Conservation (phyloP, 2,329 filamentous ascomycete species). For the Chaetothyriales sp. region DNA sequence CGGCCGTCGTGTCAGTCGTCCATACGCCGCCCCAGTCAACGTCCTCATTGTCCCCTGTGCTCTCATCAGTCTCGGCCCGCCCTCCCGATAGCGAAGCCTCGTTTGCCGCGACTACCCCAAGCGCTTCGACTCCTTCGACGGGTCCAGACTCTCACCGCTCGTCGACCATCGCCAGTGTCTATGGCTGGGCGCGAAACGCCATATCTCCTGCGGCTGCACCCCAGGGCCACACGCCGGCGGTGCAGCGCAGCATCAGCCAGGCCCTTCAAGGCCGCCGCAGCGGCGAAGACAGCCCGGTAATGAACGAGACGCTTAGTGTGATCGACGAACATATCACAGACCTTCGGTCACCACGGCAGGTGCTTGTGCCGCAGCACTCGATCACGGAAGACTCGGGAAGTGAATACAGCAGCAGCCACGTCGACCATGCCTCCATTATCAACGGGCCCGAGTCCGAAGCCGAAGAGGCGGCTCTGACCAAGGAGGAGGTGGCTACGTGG, state of each 20-base stretch:
- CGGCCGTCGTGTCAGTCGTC: neutral
- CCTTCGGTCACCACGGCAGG: conserved; percentile 49
- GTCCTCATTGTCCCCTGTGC: neutral
- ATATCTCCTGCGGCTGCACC: neutral
- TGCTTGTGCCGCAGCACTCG: conserved; percentile 20
- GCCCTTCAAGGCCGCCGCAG: conserved; percentile 34
- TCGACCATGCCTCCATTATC: conserved; percentile 68
- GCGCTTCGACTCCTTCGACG: no score
- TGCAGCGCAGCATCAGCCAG: conserved; percentile 31
- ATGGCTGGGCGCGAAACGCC: neutral
- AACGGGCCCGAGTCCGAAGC: conserved; percentile 91
- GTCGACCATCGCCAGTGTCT: neutral
- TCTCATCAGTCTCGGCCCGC: neutral
- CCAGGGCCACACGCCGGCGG: conserved; percentile 19
- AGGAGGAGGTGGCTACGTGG: conserved; percentile 66
- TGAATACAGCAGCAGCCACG: conserved; percentile 63
- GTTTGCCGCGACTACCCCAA: no score
- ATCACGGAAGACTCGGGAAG: conserved; percentile 52
- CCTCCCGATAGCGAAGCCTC: neutral
- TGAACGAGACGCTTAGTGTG: conserved; percentile 88
- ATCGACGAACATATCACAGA: conserved; percentile 96
- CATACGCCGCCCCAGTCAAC: neutral
- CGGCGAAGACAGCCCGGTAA: conserved; percentile 55
- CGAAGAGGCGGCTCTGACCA: conserved; percentile 58
- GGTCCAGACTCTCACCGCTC: neutral